A percentile compares a stretch with the other conserved stretches of the same genome.
phyloP scores from a whole-genome alignment of 768 basidiomycete species.

The Hemileccinum rubropunctum region DNA sequence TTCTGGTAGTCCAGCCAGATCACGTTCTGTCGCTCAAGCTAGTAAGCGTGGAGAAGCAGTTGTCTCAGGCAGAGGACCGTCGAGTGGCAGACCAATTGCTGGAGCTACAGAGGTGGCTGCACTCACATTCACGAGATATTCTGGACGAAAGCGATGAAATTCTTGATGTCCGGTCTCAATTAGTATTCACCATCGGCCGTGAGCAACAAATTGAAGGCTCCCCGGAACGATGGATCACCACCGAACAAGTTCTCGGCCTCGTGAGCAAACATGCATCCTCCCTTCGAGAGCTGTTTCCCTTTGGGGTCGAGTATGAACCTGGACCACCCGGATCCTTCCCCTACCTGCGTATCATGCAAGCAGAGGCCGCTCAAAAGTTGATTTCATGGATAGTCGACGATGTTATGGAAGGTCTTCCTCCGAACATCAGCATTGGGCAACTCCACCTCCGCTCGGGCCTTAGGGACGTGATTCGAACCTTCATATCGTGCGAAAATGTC shows the following conservation, averaged over 20 bases:
- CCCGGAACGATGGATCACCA: constrained; percentile 42
- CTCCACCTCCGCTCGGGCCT: neutral
- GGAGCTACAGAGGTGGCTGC: constrained; percentile 18
- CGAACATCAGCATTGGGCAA: constrained; percentile 9
- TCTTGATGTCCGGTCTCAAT: constrained; percentile 45
- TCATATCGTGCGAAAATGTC: constrained; percentile 5
- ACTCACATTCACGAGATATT: constrained; percentile 18
- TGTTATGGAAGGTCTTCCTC: constrained; percentile 7
- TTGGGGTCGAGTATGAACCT: constrained; percentile 6
- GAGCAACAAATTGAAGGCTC: constrained; percentile 38
- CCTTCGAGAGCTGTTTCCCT: constrained; percentile 2
- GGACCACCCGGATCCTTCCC: constrained; percentile 8
- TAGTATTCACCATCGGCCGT: constrained; percentile 45
- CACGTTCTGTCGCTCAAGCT: constrained; percentile 49
- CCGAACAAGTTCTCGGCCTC: constrained; percentile 38
- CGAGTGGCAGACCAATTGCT: constrained; percentile 18
- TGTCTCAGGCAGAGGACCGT: constrained; percentile 10
- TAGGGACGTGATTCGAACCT: constrained; percentile 1
- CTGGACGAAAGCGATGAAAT: constrained; percentile 34
- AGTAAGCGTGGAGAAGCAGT: constrained; percentile 27
- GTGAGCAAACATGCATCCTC: constrained; percentile 8
- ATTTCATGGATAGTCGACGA: constrained; percentile 8
- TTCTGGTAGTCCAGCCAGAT: constrained; percentile 48
- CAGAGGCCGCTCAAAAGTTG: constrained; percentile 5
- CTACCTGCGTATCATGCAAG: constrained; percentile 13